phyloP scores from a whole-genome alignment of 257 asterid genomes.

The Striga asiatica region DNA sequence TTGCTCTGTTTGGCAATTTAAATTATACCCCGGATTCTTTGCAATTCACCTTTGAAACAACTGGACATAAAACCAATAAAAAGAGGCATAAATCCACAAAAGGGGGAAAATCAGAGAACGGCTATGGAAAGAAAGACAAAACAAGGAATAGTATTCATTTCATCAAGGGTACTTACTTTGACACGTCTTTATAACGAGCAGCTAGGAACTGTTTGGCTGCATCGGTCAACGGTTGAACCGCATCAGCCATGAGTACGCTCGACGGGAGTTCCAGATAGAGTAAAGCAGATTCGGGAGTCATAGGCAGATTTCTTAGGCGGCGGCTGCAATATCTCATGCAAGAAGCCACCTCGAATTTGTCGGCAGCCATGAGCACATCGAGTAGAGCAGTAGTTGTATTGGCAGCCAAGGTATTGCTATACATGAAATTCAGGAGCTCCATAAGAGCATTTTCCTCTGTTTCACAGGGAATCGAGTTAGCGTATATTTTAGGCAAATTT shows the following conservation, averaged over 20 bases:
- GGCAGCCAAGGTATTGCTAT: slow-evolving; percentile 55
- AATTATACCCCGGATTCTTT: too few species aligned
- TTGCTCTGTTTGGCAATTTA: too few species aligned
- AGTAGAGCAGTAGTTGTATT: slow-evolving; percentile 60
- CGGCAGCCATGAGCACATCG: slow-evolving; percentile 91
- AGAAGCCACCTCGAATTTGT: slow-evolving; percentile 86
- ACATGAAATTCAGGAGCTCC: slow-evolving; percentile 94
- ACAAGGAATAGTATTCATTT: too few species aligned
- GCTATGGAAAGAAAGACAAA: too few species aligned
- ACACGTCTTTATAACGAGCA: slow-evolving; percentile 58
- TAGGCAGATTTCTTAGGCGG: slow-evolving; percentile 59
- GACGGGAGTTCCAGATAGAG: slow-evolving; percentile 82
- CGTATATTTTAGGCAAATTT: not conserved
- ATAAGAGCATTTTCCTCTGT: slow-evolving; percentile 94
- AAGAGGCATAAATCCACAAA: too few species aligned
- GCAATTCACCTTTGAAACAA: too few species aligned
- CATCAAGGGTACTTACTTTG: slow-evolving; percentile 49
- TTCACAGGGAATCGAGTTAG: slow-evolving; percentile 17
- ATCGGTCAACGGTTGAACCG: slow-evolving; percentile 76
- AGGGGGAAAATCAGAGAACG: too few species aligned
- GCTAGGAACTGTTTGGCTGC: slow-evolving; percentile 78
- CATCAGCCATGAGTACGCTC: slow-evolving; percentile 65
- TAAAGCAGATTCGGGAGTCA: slow-evolving; percentile 81
- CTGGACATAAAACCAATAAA: too few species aligned
- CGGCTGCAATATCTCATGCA: slow-evolving; percentile 92